A percentile compares a stretch with the other conserved stretches of the same genome.
phyloP scores from a whole-genome alignment of 768 basidiomycete genomes.

The Aureoboletus auriporus region DNA sequence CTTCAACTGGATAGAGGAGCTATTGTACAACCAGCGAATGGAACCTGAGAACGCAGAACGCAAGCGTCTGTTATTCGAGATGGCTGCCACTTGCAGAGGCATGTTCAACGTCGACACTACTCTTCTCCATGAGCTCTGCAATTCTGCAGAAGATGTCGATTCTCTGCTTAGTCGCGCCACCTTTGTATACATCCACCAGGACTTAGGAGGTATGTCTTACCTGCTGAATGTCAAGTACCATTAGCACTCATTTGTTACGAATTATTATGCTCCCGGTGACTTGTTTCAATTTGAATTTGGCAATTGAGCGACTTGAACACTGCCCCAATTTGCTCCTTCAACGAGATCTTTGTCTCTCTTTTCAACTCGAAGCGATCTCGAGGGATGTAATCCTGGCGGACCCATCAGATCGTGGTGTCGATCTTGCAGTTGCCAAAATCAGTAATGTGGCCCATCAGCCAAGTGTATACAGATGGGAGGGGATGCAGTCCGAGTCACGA shows the following conservation, averaged over 20 bases:
- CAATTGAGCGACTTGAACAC: too few relatives aligned
- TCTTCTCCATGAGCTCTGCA: conserved; percentile 3
- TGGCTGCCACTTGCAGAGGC: conserved; percentile 33
- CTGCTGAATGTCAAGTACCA: neutral
- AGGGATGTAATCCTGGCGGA: neutral
- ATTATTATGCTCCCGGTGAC: conserved; percentile 6
- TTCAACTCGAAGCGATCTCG: conserved; percentile 10
- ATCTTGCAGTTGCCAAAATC: conserved; percentile 7
- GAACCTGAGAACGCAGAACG: neutral
- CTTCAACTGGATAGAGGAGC: conserved; percentile 31
- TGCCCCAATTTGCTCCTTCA: conserved; percentile 8
- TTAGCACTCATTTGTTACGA: too few relatives aligned
- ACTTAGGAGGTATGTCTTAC: neutral
- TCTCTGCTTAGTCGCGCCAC: conserved; percentile 18
- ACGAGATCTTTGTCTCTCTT: conserved; percentile 23
- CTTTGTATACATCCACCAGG: conserved; percentile 17
- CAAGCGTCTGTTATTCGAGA: conserved; percentile 24
- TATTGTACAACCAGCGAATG: conserved; percentile 16
- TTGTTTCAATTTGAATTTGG: too few relatives aligned
- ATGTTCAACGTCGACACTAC: conserved; percentile 17
- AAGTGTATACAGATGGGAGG: conserved; percentile 4
- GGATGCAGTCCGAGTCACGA: neutral
- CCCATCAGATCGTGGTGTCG: conserved; percentile 2
- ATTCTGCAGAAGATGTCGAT: conserved; percentile 11
- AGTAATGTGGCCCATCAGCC: conserved; percentile 5